Conservation (phyloP, 169 alveolate genomes). For the Plasmodium blacklocki region DNA sequence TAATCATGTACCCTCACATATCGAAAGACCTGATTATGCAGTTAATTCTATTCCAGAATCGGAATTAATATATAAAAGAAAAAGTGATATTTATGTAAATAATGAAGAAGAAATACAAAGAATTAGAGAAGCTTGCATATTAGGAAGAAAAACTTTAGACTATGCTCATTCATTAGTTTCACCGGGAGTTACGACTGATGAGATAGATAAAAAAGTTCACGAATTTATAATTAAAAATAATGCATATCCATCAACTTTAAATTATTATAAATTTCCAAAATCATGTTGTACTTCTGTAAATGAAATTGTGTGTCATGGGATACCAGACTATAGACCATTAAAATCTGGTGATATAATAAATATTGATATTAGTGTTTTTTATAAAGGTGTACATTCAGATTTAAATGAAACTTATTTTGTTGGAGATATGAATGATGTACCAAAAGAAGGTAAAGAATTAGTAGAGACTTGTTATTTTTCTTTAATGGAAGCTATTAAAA, state of each 20-base stretch:
- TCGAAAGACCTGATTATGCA: constrained; percentile 97
- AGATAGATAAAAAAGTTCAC: constrained; percentile 96
- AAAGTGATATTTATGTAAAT: constrained; percentile 64
- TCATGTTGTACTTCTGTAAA: constrained; percentile 98
- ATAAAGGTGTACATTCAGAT: constrained; percentile 97
- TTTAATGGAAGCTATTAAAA: constrained; percentile 89
- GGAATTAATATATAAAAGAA: constrained; percentile 88
- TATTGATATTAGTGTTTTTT: constrained; percentile 96
- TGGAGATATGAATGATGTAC: constrained; percentile 94
- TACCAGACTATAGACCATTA: constrained; percentile 96
- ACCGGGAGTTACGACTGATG: constrained; percentile 98
- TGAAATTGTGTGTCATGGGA: constrained; percentile 99
- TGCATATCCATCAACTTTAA: constrained; percentile 99
- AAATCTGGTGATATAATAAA: constrained; percentile 96
- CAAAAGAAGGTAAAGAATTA: constrained; percentile 88
- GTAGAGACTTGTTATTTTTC: constrained; percentile 93
- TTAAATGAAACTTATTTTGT: constrained; percentile 96
- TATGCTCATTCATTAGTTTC: constrained; percentile 92
- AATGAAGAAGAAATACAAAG: constrained; percentile 60
- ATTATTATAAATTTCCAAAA: constrained; percentile 97
- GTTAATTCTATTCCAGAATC: constrained; percentile 92
- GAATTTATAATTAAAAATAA: constrained; percentile 92
- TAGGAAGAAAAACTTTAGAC: constrained; percentile 96
- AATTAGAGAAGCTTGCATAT: constrained; percentile 90
- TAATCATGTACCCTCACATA: constrained; percentile 94